Base-by-base conservation (phyloP, 140 eudicot species). In the Ambrosia hybrid region DNA sequence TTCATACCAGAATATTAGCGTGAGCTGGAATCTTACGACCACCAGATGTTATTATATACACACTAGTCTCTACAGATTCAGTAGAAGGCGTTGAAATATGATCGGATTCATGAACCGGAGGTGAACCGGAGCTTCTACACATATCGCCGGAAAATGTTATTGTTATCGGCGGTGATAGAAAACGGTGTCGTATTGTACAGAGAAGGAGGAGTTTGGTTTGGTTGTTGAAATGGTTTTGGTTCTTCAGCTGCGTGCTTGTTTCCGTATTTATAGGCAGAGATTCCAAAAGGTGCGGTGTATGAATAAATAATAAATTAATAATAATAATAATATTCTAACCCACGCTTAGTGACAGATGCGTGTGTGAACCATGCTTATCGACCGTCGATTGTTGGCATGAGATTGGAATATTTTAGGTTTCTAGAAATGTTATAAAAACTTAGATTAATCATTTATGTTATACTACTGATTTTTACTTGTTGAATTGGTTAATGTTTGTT, bases 11-110 rank as follows among this genome's bases (percentile, higher is more conserved):
- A 33, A 87, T 79, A 56, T 62, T 76, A 65, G 90, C 79, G 77
- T 85, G 88, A 3, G 86, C 96, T 34, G 96, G 92, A 65, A 92
- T 89, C 71, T 83, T 81, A 5, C 71, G 64, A 8, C 95, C 93
- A n/a, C 75, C 87, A 67, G 98, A 89, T 37, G 96, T 87, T 71
- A 84, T 36, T 59, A 92, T 76, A 33, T 70, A 73, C 15, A 92
- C 66, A 56, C 72, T 87, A 6, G 81, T 73, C 9, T 81, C 85
- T 34, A 78, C 85, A 56, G 84, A 73, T 45, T 69, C 81, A 17
- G 60, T 69, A 48, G 81, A 70, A 21, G 30, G 30, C 30, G 30
- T 21, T 21, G 30, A 21, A 51, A 39, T 15, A 56, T 60, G 73
- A 65, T 52, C 67, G 62, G 78, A 60, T 34, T 76, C 49, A 9